These are phyloP conservation scores for Colletotrichum falcatum DNA, from an alignment of 2,329 filamentous ascomycete genomes.

Conservation along the genomic window DNA sequence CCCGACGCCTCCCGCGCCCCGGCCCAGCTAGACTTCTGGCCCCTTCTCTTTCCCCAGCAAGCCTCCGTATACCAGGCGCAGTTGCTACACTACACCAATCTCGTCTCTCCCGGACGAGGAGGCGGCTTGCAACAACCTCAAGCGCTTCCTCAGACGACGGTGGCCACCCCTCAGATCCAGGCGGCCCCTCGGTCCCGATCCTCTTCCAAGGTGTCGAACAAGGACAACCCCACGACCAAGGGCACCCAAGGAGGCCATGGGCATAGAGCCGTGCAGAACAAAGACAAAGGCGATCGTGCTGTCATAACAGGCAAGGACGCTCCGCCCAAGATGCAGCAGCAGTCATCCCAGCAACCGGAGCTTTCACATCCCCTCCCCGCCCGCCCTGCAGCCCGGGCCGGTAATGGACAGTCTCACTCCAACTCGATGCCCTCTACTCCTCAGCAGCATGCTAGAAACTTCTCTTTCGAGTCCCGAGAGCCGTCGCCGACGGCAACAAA, in stretches of 20 bases:
- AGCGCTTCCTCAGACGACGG: constrained; percentile 60
- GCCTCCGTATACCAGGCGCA: constrained; percentile 70
- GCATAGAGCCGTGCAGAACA: constrained; percentile 69
- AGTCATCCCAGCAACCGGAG: constrained; percentile 54
- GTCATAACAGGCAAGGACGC: constrained; percentile 70
- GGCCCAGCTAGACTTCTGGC: constrained; percentile 65
- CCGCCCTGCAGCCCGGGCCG: constrained; percentile 45
- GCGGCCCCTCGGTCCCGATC: constrained; percentile 68
- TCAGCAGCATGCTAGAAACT: constrained; percentile 86
- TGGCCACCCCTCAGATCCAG: constrained; percentile 68
- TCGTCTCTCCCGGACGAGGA: constrained; percentile 68
- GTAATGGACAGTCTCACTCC: constrained; percentile 66
- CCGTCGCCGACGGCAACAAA: constrained; percentile 83
- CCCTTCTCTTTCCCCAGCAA: constrained; percentile 70
- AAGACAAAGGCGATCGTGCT: constrained; percentile 71
- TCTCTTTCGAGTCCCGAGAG: constrained; percentile 80
- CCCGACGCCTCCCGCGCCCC: constrained; percentile 44
- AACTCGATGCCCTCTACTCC: constrained; percentile 95
- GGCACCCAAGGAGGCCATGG: constrained; percentile 70
- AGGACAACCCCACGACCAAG: constrained; percentile 61
- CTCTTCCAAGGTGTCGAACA: constrained; percentile 70
- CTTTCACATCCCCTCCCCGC: constrained; percentile 44
- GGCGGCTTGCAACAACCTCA: constrained; percentile 66
- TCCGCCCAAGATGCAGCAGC: constrained; percentile 60
- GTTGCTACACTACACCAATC: constrained; percentile 74